These are phyloP conservation scores for Cladophialophora chaetospira DNA, from an alignment of 2,329 filamentous ascomycete genomes.

Conservation along the genomic window DNA sequence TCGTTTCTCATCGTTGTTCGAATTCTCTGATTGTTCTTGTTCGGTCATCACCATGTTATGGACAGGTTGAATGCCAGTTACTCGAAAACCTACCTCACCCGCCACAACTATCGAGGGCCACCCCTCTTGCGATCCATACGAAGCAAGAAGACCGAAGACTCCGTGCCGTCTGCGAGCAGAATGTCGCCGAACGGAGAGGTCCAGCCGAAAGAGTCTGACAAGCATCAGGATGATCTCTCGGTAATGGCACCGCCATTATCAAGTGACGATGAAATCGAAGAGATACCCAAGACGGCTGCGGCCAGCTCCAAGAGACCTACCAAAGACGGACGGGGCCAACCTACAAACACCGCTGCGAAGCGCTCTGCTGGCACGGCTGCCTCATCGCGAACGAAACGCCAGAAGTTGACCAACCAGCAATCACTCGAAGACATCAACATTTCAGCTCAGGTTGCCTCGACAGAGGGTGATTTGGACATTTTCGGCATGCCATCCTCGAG, in stretches of 20 bases:
- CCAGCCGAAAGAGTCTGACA: constrained; percentile 4
- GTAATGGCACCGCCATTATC: constrained; percentile 23
- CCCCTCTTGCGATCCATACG: constrained; percentile 14
- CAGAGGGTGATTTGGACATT: background rate
- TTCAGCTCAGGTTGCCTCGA: background rate
- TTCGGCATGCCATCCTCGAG: constrained; percentile 13
- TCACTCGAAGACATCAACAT: background rate
- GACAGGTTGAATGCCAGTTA: constrained; percentile 20
- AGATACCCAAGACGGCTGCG: constrained; percentile 42
- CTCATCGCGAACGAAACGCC: constrained; percentile 20
- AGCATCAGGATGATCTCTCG: constrained; percentile 13
- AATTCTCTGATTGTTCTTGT: too few relatives aligned
- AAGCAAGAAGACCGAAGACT: background rate
- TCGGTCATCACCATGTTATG: constrained; percentile 14
- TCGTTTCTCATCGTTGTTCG: too few relatives aligned
- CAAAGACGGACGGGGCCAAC: background rate
- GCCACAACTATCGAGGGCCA: constrained; percentile 20
- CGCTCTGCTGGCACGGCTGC: constrained; percentile 18
- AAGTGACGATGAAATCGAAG: constrained; percentile 31
- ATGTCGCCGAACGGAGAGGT: background rate
- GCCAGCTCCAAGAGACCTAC: background rate
- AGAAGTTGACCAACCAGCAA: constrained; percentile 17
- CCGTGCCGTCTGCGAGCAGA: background rate
- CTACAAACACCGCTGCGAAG: constrained; percentile 10
- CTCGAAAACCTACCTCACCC: constrained; percentile 23